These are phyloP conservation scores for Plasmodium vinckei DNA, from an alignment of 169 alveolate species.

Conservation along the genomic window DNA sequence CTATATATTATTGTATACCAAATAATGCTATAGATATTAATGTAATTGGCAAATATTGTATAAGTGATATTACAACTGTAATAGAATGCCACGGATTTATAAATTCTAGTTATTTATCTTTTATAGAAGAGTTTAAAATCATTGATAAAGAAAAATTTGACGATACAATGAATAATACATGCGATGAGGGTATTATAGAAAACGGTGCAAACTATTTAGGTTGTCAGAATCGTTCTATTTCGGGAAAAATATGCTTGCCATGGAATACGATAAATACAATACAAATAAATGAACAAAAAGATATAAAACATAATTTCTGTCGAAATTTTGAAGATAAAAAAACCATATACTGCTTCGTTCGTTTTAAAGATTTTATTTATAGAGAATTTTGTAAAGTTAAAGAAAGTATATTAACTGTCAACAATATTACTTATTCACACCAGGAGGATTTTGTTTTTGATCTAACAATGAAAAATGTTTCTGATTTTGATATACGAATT, in stretches of 20 bases:
- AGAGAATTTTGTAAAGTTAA: slow-evolving; percentile 47
- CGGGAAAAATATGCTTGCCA: slow-evolving; percentile 33
- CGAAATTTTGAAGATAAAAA: slow-evolving; percentile 30
- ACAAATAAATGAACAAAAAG: background rate
- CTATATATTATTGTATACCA: slow-evolving; percentile 67
- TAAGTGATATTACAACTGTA: background rate
- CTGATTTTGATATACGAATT: slow-evolving; percentile 55
- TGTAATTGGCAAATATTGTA: slow-evolving; percentile 1
- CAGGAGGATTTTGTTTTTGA: background rate
- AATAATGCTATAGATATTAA: slow-evolving; percentile 24
- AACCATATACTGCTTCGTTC: slow-evolving; percentile 44
- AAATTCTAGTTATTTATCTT: background rate
- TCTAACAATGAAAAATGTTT: slow-evolving; percentile 67
- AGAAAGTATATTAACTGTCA: background rate
- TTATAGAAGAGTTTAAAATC: slow-evolving; percentile 5
- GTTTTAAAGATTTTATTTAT: slow-evolving; percentile 7
- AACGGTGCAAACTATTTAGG: slow-evolving; percentile 33
- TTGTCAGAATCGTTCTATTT: slow-evolving; percentile 34
- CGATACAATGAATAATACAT: background rate
- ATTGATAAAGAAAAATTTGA: background rate
- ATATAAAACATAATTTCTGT: slow-evolving; percentile 43
- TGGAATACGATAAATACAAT: slow-evolving; percentile 27
- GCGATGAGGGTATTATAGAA: slow-evolving; percentile 24
- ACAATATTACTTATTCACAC: slow-evolving; percentile 22
- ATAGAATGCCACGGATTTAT: slow-evolving; percentile 27